A percentile compares a stretch with the other conserved stretches of the same genome.
Conservation (phyloP, 2,329 filamentous ascomycete species). For the Alternaria rosae region DNA sequence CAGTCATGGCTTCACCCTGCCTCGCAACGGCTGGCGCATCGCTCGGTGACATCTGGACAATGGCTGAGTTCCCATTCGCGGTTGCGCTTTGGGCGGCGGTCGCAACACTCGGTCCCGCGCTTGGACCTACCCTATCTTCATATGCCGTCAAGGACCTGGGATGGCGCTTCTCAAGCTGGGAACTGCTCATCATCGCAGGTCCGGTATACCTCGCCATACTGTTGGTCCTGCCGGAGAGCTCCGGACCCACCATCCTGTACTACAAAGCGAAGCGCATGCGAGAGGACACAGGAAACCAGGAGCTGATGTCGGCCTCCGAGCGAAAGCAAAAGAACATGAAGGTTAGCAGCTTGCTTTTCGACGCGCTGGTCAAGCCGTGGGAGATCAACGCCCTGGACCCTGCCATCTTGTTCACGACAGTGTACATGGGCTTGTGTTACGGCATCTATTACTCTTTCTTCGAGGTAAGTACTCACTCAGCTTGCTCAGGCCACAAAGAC, state of each 20-base stretch:
- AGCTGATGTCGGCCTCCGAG: conserved; percentile 79
- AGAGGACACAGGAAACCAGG: conserved; percentile 68
- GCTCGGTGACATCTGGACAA: conserved; percentile 46
- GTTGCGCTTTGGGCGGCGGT: conserved; percentile 52
- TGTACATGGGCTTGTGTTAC: conserved; percentile 86
- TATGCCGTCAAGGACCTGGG: conserved; percentile 73
- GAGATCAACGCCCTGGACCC: conserved; percentile 83
- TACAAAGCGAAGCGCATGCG: conserved; percentile 75
- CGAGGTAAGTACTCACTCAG: conserved; percentile 53
- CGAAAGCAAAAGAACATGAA: conserved; percentile 63
- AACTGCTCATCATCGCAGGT: conserved; percentile 79
- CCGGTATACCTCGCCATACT: conserved; percentile 76
- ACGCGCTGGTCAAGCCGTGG: conserved; percentile 75
- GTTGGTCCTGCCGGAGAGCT: conserved; percentile 86
- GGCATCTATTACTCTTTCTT: conserved; percentile 78
- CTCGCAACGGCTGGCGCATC: conserved; percentile 47
- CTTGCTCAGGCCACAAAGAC: not conserved
- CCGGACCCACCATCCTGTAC: conserved; percentile 66
- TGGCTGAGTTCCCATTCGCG: conserved; percentile 52
- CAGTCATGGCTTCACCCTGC: conserved; percentile 44
- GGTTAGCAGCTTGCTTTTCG: conserved; percentile 49
- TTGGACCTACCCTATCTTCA: conserved; percentile 69
- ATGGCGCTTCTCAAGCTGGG: conserved; percentile 86
- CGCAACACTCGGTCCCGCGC: conserved; percentile 68
- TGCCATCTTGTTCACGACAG: conserved; percentile 79